phyloP scores from a whole-genome alignment of 2,329 filamentous ascomycete genomes.

The Rhinocladiella similis region DNA sequence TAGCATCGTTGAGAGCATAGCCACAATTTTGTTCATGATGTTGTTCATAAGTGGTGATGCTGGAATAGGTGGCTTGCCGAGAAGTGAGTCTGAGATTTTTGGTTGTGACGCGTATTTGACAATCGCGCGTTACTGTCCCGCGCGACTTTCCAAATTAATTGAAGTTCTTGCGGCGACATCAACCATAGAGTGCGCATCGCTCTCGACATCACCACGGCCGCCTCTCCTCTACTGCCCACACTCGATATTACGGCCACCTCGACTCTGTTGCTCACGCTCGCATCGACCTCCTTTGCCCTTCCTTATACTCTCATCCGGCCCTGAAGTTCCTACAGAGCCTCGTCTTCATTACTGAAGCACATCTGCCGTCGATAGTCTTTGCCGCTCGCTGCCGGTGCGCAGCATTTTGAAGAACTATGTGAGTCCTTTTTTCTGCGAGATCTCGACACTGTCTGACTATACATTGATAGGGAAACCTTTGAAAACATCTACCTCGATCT shows the following conservation, averaged over 20 bases:
- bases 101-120: too few relatives aligned
- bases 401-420: conserved; percentile 11
- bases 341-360: not conserved
- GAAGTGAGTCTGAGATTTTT: too few relatives aligned
- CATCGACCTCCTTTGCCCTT: not conserved
- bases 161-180: too few relatives aligned
- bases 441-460: conserved; percentile 2
- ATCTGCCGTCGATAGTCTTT: conserved; percentile 1
- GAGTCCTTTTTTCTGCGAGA: not conserved
- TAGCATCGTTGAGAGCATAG: too few relatives aligned
- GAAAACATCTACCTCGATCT: conserved; percentile 96
- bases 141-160: too few relatives aligned
- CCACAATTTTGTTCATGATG: too few relatives aligned
- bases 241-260: not conserved
- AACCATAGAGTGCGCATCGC: not conserved
- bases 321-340: not conserved
- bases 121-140: too few relatives aligned
- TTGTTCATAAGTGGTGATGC: too few relatives aligned
- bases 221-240: too few relatives aligned
- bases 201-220: not conserved
- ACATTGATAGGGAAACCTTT: conserved; percentile 73
- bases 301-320: not conserved
- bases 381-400: not conserved
- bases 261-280: too few relatives aligned
- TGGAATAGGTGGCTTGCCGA: too few relatives aligned